Base-by-base conservation (phyloP, 2,329 filamentous ascomycete genomes). In the Alternaria sp. region DNA sequence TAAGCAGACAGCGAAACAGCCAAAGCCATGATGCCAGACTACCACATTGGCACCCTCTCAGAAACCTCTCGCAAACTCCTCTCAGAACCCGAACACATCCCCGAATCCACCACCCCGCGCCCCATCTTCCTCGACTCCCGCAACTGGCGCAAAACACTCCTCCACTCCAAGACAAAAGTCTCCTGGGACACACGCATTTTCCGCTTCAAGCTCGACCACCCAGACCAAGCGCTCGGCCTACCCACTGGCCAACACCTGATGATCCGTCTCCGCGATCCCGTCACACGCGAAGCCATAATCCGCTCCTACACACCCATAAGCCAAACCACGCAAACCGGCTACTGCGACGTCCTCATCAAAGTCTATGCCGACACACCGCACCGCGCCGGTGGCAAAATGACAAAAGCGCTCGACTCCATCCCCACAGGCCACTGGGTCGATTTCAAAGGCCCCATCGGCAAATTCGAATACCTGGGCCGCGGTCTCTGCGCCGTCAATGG, bases 281-380 rank as follows among this genome's bases (percentile, higher is more conserved):
- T 84, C 0, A 90, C 88, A 0, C 83, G 84, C 21, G 91, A 95
- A 73, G 85, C 89, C 30, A 90, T 97, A 69, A 93, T 97, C 71
- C 88, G 94, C 21, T 89, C 92, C 6, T 97, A 97, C 81, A 97
- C 94, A 1, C 94, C 93, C 0, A 88, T 96, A 26, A 94, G 92
- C 0, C 85, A 91, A 54, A 85, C 83, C 4, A 81, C 79, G 0
- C 84, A 89, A 21, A 81, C 82, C 61, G 93, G 93, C 0, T 85
- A 80, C 55, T 82, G 97, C 26, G 87, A 94, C 54, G 83, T 97
- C 1, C 85, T 97, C 0, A 84, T 97, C 71, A 97, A 97, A 78
- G 83, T 97, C 17, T 97, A 97, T 82, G 87, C 87, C 66, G 87
- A 89, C 55, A 87, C 84, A 0, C 78, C 83, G 2, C 83, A 83